Evolutionary conservation across 495 filamentous ascomycete genomes (phyloP), one percentile per base, ranked within the genome.

Genomic region (Xanthoparmelia taractica): DNA sequence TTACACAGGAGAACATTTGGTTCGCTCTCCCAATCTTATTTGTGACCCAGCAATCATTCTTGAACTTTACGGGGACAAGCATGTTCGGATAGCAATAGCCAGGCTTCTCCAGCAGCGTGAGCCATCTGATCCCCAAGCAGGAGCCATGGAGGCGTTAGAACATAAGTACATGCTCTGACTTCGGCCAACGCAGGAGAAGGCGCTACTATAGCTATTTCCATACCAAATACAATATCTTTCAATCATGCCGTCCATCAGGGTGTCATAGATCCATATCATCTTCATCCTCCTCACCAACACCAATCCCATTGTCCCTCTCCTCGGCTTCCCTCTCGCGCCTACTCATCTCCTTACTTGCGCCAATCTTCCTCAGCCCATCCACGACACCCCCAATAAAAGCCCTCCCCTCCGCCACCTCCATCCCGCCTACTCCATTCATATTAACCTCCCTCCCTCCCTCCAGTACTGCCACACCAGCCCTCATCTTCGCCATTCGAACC

Each of bases 381-480:
- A 97, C 85, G 12, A 96, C 90, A 1, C 89, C 89, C 31, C 83
- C 71, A 67, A 97, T 83, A 70, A 97, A 97, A 1, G 83, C 89
- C 67, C 94, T 82, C 58, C 86, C 87, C 73, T 97, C 95, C 0
- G 87, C 84, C 59, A 97, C 73, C 79, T 98, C 94, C 87, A 98
- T 89, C 4, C 87, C 86, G 4, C 94, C 94, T 18, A 97, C 85
- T 18, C 92, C 92, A 8, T 87, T 88, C 76, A 98, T 73, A 43
- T 83, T 84, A 31, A 89, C 80, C 52, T 90, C 83, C 38, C 67
- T 43, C 25, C 87, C 89, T 3, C 84, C 88, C 15, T 76, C 67
- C 47, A 96, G 71, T 10, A 83, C 77, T 58, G 82, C 83, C 27
- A 90, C 81, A 33, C 87, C 88, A 27, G 82, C 83, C 58, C 94